Evolutionary conservation across 1,139 yeast genomes (phyloP).

Genomic region (Zygosaccharomyces sapae): DNA sequence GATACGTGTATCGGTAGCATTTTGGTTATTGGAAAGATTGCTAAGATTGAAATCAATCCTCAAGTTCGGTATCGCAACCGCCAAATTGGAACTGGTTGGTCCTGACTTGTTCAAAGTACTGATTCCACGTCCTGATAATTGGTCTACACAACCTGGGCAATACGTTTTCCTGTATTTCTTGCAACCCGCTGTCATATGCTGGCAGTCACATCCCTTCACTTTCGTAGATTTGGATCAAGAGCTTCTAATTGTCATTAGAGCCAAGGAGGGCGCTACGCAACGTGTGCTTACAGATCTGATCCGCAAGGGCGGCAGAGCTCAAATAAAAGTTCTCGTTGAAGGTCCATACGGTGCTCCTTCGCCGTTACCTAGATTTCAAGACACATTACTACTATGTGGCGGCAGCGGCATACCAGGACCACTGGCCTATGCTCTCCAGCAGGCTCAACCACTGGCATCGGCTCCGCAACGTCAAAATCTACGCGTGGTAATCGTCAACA

Average conservation of each 20-base stretch:
- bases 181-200: slow-evolving; percentile 42
- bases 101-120: slow-evolving; percentile 38
- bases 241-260: slow-evolving; percentile 45
- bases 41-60: slow-evolving; percentile 48
- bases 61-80: slow-evolving; percentile 45
- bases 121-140: slow-evolving; percentile 32
- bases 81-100: slow-evolving; percentile 47
- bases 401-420: slow-evolving; percentile 76
- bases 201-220: slow-evolving; percentile 74
- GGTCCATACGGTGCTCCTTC: slow-evolving; percentile 60
- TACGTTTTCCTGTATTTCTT: slow-evolving; percentile 30
- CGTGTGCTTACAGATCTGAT: slow-evolving; percentile 34
- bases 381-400: slow-evolving; percentile 55
- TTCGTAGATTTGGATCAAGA: slow-evolving; percentile 41
- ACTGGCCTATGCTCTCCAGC: slow-evolving; percentile 35
- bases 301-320: slow-evolving; percentile 18
- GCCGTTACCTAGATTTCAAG: slow-evolving; percentile 54
- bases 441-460: slow-evolving; percentile 15
- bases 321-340: slow-evolving; percentile 46
- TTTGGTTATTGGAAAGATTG: slow-evolving; percentile 62
- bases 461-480: slow-evolving; percentile 34
- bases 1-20: slow-evolving; percentile 51
- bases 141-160: slow-evolving; percentile 33
- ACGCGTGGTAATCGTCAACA: slow-evolving; percentile 47
- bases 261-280: slow-evolving; percentile 46